Conservation (phyloP, 768 basidiomycete species). For the Epithele typhae region DNA sequence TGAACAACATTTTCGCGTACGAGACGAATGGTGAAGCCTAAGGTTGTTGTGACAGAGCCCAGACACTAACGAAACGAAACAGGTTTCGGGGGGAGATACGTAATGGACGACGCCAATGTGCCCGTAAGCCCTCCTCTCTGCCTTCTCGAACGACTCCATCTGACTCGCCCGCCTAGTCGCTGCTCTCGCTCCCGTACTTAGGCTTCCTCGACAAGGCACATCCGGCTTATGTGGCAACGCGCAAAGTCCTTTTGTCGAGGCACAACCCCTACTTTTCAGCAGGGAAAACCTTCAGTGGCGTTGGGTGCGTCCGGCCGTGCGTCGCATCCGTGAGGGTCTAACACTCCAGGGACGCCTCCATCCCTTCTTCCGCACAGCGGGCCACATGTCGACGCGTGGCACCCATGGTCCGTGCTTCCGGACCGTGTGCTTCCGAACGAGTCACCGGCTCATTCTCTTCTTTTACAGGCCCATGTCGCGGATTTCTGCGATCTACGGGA, state of each 20-base stretch:
- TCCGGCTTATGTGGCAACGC: constrained; percentile 60
- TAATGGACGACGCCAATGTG: constrained; percentile 86
- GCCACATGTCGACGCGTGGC: constrained; percentile 67
- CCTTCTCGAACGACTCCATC: no score
- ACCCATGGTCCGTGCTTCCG: constrained; percentile 51
- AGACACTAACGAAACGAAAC: neutral
- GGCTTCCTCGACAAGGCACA: constrained; percentile 64
- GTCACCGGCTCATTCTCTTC: neutral
- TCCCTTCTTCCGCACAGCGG: no score
- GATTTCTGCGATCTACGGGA: constrained; percentile 69
- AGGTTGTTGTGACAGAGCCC: no score
- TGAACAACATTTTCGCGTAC: constrained; percentile 67
- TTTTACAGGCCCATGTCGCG: constrained; percentile 71
- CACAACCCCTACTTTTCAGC: constrained; percentile 68
- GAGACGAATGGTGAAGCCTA: constrained; percentile 62
- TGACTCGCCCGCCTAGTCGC: constrained; percentile 39
- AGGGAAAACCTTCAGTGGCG: constrained; percentile 60
- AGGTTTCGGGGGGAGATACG: constrained; percentile 68
- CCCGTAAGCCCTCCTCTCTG: constrained; percentile 43
- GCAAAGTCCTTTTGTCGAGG: constrained; percentile 53
- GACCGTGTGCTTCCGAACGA: neutral
- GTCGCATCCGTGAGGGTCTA: neutral
- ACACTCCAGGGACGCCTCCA: no score
- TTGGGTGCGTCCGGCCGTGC: constrained; percentile 45
- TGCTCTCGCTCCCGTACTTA: constrained; percentile 76